phyloP scores from a whole-genome alignment of 495 filamentous ascomycete genomes.

The Chaetomium fimeti region DNA sequence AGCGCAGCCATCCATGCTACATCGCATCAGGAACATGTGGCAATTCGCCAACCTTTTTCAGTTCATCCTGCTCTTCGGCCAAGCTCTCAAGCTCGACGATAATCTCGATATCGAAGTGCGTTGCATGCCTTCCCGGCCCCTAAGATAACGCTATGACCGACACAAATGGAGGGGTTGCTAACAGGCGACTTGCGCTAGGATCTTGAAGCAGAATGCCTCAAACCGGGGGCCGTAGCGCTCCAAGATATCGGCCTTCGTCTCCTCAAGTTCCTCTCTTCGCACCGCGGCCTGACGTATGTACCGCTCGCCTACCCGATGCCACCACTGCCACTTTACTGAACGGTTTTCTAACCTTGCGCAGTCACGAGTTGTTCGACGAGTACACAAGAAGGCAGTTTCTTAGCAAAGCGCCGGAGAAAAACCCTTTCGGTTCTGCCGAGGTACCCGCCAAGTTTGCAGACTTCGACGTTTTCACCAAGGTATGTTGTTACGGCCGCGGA shows the following conservation, averaged over 20 bases:
- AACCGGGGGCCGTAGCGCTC: conserved; percentile 69
- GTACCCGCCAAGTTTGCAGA: conserved; percentile 67
- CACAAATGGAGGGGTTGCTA: not conserved
- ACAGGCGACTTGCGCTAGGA: conserved; percentile 56
- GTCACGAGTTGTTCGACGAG: conserved; percentile 87
- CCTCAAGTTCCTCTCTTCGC: conserved; percentile 90
- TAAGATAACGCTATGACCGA: not conserved
- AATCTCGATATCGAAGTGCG: conserved; percentile 81
- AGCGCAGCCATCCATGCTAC: conserved; percentile 51
- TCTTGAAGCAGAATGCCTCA: conserved; percentile 83
- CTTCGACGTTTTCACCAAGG: conserved; percentile 80
- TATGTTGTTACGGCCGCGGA: conserved; percentile 26
- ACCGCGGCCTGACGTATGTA: conserved; percentile 82
- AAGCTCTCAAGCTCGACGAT: conserved; percentile 83
- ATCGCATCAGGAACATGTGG: conserved; percentile 82
- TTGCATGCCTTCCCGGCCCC: conserved; percentile 8
- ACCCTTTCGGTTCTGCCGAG: conserved; percentile 85
- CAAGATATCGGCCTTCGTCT: conserved; percentile 81
- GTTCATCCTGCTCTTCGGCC: conserved; percentile 86
- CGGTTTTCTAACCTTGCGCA: conserved; percentile 39
- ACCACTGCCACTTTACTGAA: conserved; percentile 6
- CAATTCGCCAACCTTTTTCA: conserved; percentile 94
- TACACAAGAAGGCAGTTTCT: conserved; percentile 89
- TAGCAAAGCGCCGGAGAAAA: conserved; percentile 72
- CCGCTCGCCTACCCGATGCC: conserved; percentile 28